These are phyloP conservation scores for Russula earlei DNA, from an alignment of 768 basidiomycete genomes.

Conservation along the genomic window DNA sequence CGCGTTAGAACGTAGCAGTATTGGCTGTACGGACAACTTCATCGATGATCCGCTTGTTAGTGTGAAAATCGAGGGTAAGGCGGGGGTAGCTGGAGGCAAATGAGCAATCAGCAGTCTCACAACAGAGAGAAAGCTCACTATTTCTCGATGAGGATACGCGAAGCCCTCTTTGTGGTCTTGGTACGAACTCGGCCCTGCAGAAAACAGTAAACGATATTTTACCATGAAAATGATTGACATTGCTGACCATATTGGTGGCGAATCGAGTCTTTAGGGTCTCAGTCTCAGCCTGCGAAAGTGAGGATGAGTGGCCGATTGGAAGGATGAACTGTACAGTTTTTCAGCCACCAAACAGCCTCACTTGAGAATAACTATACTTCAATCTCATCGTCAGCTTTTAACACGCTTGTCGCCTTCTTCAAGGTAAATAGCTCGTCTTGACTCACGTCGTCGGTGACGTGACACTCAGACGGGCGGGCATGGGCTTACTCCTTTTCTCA, in stretches of 20 bases:
- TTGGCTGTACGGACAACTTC: slow-evolving; percentile 63
- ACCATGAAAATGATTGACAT: not conserved
- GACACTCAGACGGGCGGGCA: slow-evolving; percentile 72
- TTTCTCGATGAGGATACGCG: slow-evolving; percentile 98
- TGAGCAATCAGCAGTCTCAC: not conserved
- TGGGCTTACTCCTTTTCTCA: slow-evolving; percentile 25
- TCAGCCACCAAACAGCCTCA: slow-evolving; percentile 18
- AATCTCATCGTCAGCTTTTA: not conserved
- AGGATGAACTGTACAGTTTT: slow-evolving; percentile 28
- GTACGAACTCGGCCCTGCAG: slow-evolving; percentile 95
- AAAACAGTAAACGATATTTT: not conserved
- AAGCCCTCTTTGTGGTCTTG: slow-evolving; percentile 99
- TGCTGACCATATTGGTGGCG: slow-evolving; percentile 41
- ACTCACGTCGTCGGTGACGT: slow-evolving; percentile 70
- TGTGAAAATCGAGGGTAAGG: slow-evolving; percentile 98
- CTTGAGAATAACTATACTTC: not conserved
- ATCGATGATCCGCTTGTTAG: slow-evolving; percentile 98
- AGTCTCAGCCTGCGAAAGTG: slow-evolving; percentile 12
- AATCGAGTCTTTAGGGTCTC: not conserved
- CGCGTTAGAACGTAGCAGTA: not conserved
- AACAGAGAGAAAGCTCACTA: slow-evolving; percentile 47
- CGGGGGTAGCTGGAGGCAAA: slow-evolving; percentile 74
- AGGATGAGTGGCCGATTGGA: slow-evolving; percentile 25
- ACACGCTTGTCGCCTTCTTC: slow-evolving; percentile 23
- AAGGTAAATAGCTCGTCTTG: slow-evolving; percentile 54